Evolutionary conservation across 768 basidiomycete species (phyloP).

Genomic region (Dioszegia hungarica): DNA sequence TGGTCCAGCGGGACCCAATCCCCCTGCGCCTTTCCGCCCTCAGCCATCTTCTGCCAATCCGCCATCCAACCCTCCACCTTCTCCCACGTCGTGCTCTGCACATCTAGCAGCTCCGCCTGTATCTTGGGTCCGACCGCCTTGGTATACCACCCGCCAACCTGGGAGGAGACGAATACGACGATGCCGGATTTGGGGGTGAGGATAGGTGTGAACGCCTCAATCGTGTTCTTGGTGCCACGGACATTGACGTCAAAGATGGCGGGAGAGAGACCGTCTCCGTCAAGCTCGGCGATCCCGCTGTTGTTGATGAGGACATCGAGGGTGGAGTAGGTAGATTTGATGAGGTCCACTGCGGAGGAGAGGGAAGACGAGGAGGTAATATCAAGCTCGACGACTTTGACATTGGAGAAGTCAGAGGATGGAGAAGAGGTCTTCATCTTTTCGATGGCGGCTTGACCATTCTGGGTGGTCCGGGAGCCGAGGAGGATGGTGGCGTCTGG

Average conservation of each 20-base stretch:
- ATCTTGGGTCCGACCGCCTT: neutral
- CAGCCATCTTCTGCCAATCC: conserved; percentile 6
- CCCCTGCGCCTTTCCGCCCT: neutral
- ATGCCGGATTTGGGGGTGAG: conserved; percentile 6
- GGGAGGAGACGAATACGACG: conserved; percentile 14
- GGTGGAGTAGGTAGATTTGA: conserved; percentile 7
- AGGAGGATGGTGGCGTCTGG: conserved; percentile 12
- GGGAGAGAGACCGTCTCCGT: conserved; percentile 4
- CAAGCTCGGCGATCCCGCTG: conserved; percentile 8
- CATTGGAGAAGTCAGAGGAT: conserved; percentile 7
- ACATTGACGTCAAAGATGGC: conserved; percentile 15
- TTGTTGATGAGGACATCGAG: conserved; percentile 21
- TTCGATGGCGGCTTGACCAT: conserved; percentile 12
- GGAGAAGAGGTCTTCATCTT: conserved; percentile 9
- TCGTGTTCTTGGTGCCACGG: conserved; percentile 4
- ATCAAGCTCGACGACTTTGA: conserved; percentile 12
- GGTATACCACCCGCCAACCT: conserved; percentile 11
- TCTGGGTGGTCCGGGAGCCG: conserved; percentile 9
- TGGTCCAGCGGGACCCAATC: conserved; percentile 7
- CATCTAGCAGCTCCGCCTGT: neutral
- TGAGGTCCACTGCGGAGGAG: conserved; percentile 1
- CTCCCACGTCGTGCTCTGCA: neutral
- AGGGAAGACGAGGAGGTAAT: conserved; percentile 8
- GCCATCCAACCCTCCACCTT: conserved; percentile 8
- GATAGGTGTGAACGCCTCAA: conserved; percentile 16